Base-by-base conservation (phyloP, 2,329 filamentous ascomycete genomes). In the Fusarium staphyleae region DNA sequence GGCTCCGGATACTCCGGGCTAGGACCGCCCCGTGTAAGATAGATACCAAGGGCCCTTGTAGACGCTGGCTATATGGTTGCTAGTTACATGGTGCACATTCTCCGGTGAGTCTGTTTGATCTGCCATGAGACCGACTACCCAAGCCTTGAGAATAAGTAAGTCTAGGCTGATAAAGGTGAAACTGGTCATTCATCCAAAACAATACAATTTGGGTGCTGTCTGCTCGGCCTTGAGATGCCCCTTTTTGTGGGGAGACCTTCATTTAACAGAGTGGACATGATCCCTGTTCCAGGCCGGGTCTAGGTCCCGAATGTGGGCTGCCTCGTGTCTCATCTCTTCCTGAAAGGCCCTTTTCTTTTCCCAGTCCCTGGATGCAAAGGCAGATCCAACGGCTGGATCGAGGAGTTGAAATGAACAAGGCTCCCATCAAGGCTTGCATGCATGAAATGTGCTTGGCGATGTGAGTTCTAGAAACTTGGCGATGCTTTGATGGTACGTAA, bases 201-300 rank as follows among this genome's bases (percentile, higher is more conserved):
- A 18, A 28, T 29, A 48, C 33, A 54, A 44, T 44, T 18, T 45
- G 49, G 33, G 22, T 19, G 15, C 13, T 15, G 28, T 19, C 19
- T 45, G 22, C 16, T 18, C 15, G 8, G 7, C 32, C 28, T 10
- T 13, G 28, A 30, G 28, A n/a, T 42, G 16, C 58, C 59, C 59
- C 51, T 63, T 50, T 49, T 39, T 60, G 55, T 63, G 60, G 60
- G 57, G 60, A 55, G 52, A 53, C 35, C 22, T 30, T 65, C 43
- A 66, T 66, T 66, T 57, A 65, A 65, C 62, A 52, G 62, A 63
- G 63, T 66, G 63, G 63, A 41, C 14, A 35, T 12, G 5, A 57
- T 39, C 57, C 49, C 42, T 48, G 48, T 19, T 12, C 8, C 5
- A 12, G 8, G 28, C 28, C 36, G 41, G 30, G 24, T 43, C 52